Evolutionary conservation across 2,329 filamentous ascomycete species (phyloP).

Genomic region (Colletotrichum tropicicola): DNA sequence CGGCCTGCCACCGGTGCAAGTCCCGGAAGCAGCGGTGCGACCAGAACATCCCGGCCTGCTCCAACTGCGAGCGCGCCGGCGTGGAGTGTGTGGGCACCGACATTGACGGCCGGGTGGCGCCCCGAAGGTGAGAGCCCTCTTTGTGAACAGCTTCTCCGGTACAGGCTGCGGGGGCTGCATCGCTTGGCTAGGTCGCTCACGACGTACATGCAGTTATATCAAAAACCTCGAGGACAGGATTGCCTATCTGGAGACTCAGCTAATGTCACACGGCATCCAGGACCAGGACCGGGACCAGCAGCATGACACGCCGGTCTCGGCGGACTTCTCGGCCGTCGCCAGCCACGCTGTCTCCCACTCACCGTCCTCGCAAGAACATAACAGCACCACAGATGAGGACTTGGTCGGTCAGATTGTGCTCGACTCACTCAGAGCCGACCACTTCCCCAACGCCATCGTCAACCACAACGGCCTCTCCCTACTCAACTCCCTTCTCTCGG

Average conservation of each 20-base stretch:
- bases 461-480: conserved; percentile 17
- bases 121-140: conserved; percentile 18
- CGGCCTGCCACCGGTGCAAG: conserved; percentile 30
- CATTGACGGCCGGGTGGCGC: conserved; percentile 25
- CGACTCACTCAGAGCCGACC: not conserved
- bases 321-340: not conserved
- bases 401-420: not conserved
- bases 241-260: conserved; percentile 34
- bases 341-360: not conserved
- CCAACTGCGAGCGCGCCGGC: conserved; percentile 24
- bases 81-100: conserved; percentile 24
- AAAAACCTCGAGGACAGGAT: conserved; percentile 37
- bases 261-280: not conserved
- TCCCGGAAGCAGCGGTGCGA: conserved; percentile 32
- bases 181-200: not conserved
- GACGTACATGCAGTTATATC: conserved; percentile 34
- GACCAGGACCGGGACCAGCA: not conserved
- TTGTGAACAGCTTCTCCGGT: not conserved
- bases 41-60: conserved; percentile 29
- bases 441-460: not conserved
- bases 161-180: too few relatives aligned
- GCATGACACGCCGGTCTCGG: not conserved
- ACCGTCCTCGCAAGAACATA: not conserved
- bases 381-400: not conserved
- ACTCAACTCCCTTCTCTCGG: conserved; percentile 14